Evolutionary conservation across 108 stramenopile genomes (phyloP).

Genomic region (Cylindrotheca fusiformis): DNA sequence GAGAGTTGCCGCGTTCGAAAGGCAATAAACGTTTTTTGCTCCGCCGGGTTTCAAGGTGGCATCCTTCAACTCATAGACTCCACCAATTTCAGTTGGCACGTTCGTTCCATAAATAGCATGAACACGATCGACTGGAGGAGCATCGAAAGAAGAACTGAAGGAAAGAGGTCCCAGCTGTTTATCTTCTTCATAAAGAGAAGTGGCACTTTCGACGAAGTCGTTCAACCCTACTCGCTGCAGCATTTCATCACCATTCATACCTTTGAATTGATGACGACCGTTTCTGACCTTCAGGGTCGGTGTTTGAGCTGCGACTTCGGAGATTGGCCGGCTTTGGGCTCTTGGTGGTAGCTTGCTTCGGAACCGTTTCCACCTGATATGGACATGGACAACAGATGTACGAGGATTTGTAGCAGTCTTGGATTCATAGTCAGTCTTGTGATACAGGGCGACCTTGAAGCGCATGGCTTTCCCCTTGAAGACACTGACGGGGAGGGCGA

Average conservation of each 20-base stretch:
- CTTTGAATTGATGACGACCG: conserved; percentile 6
- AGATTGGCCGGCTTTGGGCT: not conserved
- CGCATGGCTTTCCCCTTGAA: conserved; percentile 9
- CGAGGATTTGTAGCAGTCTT: conserved; percentile 5
- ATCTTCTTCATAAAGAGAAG: conserved; percentile 22
- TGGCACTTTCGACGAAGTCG: conserved; percentile 12
- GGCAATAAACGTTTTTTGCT: conserved; percentile 22
- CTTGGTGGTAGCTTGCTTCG: conserved; percentile 3
- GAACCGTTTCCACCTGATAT: conserved; percentile 8
- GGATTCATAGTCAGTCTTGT: conserved; percentile 28
- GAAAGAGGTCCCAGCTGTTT: conserved; percentile 8
- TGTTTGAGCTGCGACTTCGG: too few relatives aligned
- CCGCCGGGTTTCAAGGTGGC: conserved; percentile 12
- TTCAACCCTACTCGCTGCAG: conserved; percentile 30
- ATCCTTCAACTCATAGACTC: conserved; percentile 43
- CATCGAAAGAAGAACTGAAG: conserved; percentile 13
- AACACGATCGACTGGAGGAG: conserved; percentile 59
- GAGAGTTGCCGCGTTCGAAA: conserved; percentile 35
- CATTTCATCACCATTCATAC: conserved; percentile 27
- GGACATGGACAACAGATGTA: not conserved
- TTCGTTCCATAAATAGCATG: conserved; percentile 64
- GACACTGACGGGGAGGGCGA: conserved; percentile 11
- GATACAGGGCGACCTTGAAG: conserved; percentile 17
- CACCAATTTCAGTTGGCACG: conserved; percentile 48
- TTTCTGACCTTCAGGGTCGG: not conserved